A percentile compares a stretch with the other conserved stretches of the same genome.
Evolutionary conservation across 23 red algal species (phyloP).

Genomic region (Gracilaria vermiculophylla): DNA sequence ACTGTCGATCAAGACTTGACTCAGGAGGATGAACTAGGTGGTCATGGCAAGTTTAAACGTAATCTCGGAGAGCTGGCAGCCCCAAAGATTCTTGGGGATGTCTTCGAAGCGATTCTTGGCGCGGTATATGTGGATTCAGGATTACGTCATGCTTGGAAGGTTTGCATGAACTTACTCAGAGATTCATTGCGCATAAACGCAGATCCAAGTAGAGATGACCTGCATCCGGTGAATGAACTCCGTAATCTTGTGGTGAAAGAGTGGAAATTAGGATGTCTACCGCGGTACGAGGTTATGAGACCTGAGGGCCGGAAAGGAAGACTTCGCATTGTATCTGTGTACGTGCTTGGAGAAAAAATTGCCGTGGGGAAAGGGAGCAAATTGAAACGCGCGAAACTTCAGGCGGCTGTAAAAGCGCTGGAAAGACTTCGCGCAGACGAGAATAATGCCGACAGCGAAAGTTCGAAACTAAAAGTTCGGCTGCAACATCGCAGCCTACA

Average conservation of each 20-base stretch:
- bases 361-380: constrained; percentile 35
- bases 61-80: constrained; percentile 57
- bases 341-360: constrained; percentile 42
- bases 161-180: constrained; percentile 42
- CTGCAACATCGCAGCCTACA: neutral
- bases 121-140: constrained; percentile 69
- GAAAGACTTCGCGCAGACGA: neutral
- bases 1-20: constrained; percentile 34
- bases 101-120: constrained; percentile 63
- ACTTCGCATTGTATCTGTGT: neutral
- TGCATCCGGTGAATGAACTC: constrained; percentile 50
- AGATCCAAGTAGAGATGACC: constrained; percentile 38
- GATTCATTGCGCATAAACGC: constrained; percentile 67
- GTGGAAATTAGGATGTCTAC: constrained; percentile 1
- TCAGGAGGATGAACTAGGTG: constrained; percentile 31
- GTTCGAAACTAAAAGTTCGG: neutral
- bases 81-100: constrained; percentile 71
- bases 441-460: neutral
- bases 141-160: constrained; percentile 32
- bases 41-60: constrained; percentile 20
- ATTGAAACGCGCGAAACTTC: constrained; percentile 50
- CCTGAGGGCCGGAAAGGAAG: neutral
- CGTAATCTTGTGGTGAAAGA: constrained; percentile 32
- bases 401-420: constrained; percentile 42
- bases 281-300: constrained; percentile 10